A percentile compares a stretch with the other conserved stretches of the same genome.
phyloP scores from a whole-genome alignment of 257 asterid species.

The Avicennia marina region DNA sequence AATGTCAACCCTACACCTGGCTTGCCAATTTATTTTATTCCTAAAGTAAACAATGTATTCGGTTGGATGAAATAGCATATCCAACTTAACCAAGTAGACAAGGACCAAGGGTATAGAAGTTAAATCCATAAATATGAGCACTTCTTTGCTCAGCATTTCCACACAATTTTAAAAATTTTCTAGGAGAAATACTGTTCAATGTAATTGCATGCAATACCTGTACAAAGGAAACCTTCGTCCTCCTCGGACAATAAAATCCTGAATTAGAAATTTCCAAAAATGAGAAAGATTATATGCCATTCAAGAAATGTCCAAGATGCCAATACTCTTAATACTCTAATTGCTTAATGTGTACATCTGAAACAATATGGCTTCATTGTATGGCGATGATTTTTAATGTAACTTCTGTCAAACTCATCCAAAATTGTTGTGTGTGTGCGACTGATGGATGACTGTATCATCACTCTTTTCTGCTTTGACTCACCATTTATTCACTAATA shows the following conservation, averaged over 20 bases:
- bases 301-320: neutral
- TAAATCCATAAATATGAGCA: neutral
- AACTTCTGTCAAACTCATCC: neutral
- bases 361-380: too few species aligned
- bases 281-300: neutral
- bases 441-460: too few species aligned
- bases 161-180: neutral
- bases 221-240: constrained; percentile 77
- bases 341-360: neutral
- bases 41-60: too few species aligned
- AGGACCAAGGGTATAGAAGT: neutral
- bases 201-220: constrained; percentile 48
- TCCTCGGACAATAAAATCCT: constrained; percentile 88
- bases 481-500: too few species aligned
- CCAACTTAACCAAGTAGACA: too few species aligned
- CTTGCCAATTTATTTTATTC: too few species aligned
- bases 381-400: neutral
- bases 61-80: too few species aligned
- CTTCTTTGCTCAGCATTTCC: neutral
- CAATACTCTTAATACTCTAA: neutral
- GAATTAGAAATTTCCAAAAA: constrained; percentile 22
- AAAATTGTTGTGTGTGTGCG: neutral
- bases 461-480: too few species aligned
- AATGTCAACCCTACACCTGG: too few species aligned
- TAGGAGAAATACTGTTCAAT: too few species aligned